These are phyloP conservation scores for Sclerotiophoma versabilis DNA, from an alignment of 2,329 filamentous ascomycete genomes.

Conservation along the genomic window DNA sequence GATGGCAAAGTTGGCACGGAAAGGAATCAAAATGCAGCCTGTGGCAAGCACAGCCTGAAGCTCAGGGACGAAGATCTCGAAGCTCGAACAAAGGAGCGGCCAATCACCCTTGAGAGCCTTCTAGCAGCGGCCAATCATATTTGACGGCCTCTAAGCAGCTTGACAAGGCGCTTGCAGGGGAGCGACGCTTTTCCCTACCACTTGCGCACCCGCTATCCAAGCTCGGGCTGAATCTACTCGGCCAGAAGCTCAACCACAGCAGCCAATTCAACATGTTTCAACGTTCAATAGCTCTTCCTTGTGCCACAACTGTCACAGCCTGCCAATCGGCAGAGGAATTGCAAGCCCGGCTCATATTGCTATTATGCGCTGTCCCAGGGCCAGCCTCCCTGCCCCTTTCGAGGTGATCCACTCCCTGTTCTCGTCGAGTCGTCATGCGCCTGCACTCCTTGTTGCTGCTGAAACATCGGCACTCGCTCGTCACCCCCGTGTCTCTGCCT, in stretches of 20 bases:
- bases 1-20: constrained; percentile 1
- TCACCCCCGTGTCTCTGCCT: constrained; percentile 3
- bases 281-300: constrained; percentile 18
- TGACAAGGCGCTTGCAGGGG: constrained; percentile 31
- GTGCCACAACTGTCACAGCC: constrained; percentile 2
- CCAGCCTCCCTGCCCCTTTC: constrained; percentile 15
- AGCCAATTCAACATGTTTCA: constrained; percentile 29
- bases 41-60: constrained; percentile 17
- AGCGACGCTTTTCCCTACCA: constrained; percentile 25
- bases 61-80: constrained; percentile 29
- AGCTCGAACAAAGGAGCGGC: constrained; percentile 22
- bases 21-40: constrained; percentile 9
- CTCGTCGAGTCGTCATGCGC: constrained; percentile 16
- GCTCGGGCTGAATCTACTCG: constrained; percentile 38
- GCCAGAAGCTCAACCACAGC: constrained; percentile 15
- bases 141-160: constrained; percentile 6
- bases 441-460: constrained; percentile 11
- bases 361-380: constrained; percentile 9
- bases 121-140: constrained; percentile 26
- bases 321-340: constrained; percentile 4
- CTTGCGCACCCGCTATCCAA: constrained; percentile 30
- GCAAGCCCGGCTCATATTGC: constrained; percentile 3
- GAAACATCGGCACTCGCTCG: constrained; percentile 12
- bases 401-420: constrained; percentile 9
- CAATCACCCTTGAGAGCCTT: constrained; percentile 22